Evolutionary conservation across 805 yeast genomes (phyloP).

Genomic region (Myxozyma melibiosi): DNA sequence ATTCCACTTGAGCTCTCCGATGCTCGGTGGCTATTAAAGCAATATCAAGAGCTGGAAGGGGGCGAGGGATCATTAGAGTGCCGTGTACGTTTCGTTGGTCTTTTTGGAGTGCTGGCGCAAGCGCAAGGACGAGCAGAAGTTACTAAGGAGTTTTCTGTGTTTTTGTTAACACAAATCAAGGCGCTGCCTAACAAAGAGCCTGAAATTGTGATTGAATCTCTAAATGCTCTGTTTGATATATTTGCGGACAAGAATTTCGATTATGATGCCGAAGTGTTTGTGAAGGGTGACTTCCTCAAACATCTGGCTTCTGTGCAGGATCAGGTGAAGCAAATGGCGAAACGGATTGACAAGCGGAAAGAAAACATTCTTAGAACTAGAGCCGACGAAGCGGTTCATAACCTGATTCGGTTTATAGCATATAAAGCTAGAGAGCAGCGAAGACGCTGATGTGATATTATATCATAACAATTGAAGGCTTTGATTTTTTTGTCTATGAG

Average conservation of each 20-base stretch:
- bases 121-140: slow-evolving; percentile 49
- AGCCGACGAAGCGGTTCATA: slow-evolving; percentile 67
- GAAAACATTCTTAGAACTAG: slow-evolving; percentile 57
- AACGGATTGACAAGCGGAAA: slow-evolving; percentile 67
- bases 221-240: slow-evolving; percentile 72
- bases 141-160: slow-evolving; percentile 51
- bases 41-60: background rate
- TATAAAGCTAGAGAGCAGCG: slow-evolving; percentile 62
- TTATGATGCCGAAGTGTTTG: slow-evolving; percentile 72
- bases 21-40: slow-evolving; percentile 10
- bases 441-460: background rate
- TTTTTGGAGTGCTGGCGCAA: slow-evolving; percentile 55
- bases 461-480: no score
- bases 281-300: slow-evolving; percentile 51
- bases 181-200: slow-evolving; percentile 40
- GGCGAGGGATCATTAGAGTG: slow-evolving; percentile 42
- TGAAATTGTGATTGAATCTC: slow-evolving; percentile 57
- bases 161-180: slow-evolving; percentile 45
- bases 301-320: slow-evolving; percentile 50
- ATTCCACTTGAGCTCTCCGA: slow-evolving; percentile 35
- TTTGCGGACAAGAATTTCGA: slow-evolving; percentile 71
- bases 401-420: slow-evolving; percentile 72
- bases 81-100: slow-evolving; percentile 52
- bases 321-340: slow-evolving; percentile 55
- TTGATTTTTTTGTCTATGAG: no score